phyloP scores from a whole-genome alignment of 305 asterid species.

The Nicotiana rustica region DNA sequence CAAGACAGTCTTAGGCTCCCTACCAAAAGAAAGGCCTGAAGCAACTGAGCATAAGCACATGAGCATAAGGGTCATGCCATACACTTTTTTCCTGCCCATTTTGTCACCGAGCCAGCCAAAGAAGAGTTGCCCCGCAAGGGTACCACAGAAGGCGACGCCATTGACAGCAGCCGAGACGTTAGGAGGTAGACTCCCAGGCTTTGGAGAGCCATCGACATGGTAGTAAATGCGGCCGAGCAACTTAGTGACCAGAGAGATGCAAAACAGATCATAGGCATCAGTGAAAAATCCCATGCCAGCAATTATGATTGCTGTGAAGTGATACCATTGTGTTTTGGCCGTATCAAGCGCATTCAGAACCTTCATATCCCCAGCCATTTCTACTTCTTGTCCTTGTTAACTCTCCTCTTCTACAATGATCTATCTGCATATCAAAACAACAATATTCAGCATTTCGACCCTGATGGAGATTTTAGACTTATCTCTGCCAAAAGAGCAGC shows the following conservation, averaged over 20 bases:
- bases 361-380: conserved; percentile 43
- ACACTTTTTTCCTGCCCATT: conserved; percentile 57
- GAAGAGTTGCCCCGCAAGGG: conserved; percentile 58
- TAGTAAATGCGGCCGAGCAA: conserved; percentile 63
- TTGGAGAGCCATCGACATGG: conserved; percentile 53
- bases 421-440: not conserved
- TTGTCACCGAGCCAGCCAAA: conserved; percentile 66
- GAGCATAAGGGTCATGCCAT: conserved; percentile 54
- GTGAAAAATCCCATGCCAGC: conserved; percentile 68
- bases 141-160: conserved; percentile 61
- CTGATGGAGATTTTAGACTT: not conserved
- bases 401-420: not conserved
- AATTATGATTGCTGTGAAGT: conserved; percentile 60
- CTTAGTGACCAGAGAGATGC: conserved; percentile 63
- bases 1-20: conserved; percentile 47
- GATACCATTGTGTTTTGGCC: conserved; percentile 64
- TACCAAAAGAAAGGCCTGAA: conserved; percentile 56
- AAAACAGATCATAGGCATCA: conserved; percentile 61
- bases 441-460: not conserved
- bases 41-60: conserved; percentile 55
- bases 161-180: conserved; percentile 59
- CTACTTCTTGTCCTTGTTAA: not conserved
- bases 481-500: not conserved
- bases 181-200: conserved; percentile 60
- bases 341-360: conserved; percentile 54